Conservation (phyloP, 352 stramenopile species). For the Pythium diclinum region DNA sequence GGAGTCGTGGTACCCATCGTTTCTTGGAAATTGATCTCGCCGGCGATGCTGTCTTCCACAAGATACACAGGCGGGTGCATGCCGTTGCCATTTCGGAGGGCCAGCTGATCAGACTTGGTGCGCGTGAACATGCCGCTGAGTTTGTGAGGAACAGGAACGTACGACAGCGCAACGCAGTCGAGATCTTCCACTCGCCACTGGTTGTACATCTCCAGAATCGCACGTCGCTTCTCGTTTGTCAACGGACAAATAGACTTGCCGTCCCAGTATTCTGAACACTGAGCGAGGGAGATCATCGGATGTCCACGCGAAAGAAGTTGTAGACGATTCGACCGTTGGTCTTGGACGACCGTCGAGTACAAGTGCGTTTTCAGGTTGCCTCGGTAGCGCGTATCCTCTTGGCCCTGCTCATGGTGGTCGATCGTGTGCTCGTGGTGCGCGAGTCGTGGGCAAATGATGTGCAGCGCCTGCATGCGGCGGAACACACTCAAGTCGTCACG, state of each 20-base stretch:
- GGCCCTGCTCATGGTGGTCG: conserved; percentile 81
- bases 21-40: conserved; percentile 43
- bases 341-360: conserved; percentile 81
- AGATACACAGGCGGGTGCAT: conserved; percentile 76
- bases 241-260: conserved; percentile 85
- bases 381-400: conserved; percentile 80
- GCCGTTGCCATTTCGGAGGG: conserved; percentile 22
- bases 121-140: conserved; percentile 52
- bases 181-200: conserved; percentile 87
- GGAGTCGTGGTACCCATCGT: conserved; percentile 16
- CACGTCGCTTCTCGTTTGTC: conserved; percentile 69
- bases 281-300: conserved; percentile 61
- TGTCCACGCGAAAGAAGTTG: conserved; percentile 79
- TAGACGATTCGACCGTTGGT: conserved; percentile 75
- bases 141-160: conserved; percentile 76
- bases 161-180: conserved; percentile 81
- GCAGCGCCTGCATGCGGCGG: conserved; percentile 64
- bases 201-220: conserved; percentile 88
- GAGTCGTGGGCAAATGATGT: conserved; percentile 79
- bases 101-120: conserved; percentile 21
- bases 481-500: conserved; percentile 66
- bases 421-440: conserved; percentile 82
- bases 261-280: conserved; percentile 87
- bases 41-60: conserved; percentile 65
- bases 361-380: conserved; percentile 85